Percentiles rank a stretch among this genome's conserved stretches.
Evolutionary conservation across 2,329 filamentous ascomycete species (phyloP).

Genomic region (Gaeumannomyces sp.): DNA sequence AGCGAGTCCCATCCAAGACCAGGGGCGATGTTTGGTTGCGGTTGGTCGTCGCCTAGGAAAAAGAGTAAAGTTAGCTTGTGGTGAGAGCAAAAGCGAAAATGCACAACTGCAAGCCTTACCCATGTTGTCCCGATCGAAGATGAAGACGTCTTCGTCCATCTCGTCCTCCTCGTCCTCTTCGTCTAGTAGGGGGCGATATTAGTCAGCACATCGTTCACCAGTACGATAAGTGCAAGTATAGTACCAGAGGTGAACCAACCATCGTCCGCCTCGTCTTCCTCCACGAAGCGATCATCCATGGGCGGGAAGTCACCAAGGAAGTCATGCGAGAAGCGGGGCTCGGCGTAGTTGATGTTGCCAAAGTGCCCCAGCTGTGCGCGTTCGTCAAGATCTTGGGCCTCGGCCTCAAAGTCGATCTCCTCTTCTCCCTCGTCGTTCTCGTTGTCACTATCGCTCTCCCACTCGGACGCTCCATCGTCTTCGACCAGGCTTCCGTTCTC

Average conservation of each 20-base stretch:
- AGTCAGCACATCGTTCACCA: conserved; percentile 17
- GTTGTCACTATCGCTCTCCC: conserved; percentile 47
- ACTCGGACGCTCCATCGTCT: conserved; percentile 38
- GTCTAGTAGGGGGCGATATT: conserved; percentile 21
- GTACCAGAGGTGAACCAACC: conserved; percentile 33
- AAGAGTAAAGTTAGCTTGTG: conserved; percentile 8
- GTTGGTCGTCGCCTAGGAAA: conserved; percentile 32
- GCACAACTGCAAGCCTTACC: conserved; percentile 35
- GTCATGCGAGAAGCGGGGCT: conserved; percentile 39
- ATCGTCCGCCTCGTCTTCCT: conserved; percentile 55
- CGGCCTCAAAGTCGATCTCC: conserved; percentile 48
- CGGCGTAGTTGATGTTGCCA: conserved; percentile 34
- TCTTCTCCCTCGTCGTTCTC: conserved; percentile 43
- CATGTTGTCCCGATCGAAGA: conserved; percentile 54
- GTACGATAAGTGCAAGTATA: neutral
- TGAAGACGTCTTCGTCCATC: conserved; percentile 60
- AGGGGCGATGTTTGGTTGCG: conserved; percentile 36
- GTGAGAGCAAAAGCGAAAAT: conserved; percentile 2
- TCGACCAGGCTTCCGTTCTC: conserved; percentile 55
- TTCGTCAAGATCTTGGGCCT: conserved; percentile 48
- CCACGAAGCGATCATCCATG: conserved; percentile 43
- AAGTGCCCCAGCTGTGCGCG: conserved; percentile 33
- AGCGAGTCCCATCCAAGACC: conserved; percentile 54
- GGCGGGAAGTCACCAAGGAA: conserved; percentile 37
- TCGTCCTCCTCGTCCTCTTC: conserved; percentile 63